phyloP scores from a whole-genome alignment of 768 basidiomycete species.

The Agrocybe pediades region DNA sequence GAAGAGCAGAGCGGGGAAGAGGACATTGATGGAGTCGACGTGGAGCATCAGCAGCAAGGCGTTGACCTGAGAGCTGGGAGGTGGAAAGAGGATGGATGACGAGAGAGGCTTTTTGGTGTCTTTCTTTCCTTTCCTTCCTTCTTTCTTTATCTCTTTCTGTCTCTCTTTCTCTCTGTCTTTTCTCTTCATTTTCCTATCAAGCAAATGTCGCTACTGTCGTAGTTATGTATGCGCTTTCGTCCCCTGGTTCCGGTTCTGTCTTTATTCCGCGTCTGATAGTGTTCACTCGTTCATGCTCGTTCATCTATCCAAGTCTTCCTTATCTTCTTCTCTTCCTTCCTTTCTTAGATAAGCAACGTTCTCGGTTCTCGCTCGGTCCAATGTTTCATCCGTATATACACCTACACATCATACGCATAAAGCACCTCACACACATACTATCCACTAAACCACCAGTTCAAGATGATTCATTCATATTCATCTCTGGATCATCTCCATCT shows the following conservation, averaged over 20 bases:
- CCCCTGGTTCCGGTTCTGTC: neutral
- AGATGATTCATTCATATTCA: too few species aligned
- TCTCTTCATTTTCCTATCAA: neutral
- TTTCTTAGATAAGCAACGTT: neutral
- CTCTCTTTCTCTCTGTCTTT: neutral
- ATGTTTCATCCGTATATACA: too few species aligned
- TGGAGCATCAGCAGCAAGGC: constrained; percentile 10
- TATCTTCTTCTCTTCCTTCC: neutral
- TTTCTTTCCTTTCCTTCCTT: neutral
- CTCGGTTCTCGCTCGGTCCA: too few species aligned
- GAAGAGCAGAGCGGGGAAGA: constrained; percentile 25
- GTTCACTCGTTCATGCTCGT: too few species aligned
- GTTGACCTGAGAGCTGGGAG: constrained; percentile 14
- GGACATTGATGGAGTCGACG: constrained; percentile 23
- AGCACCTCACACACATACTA: too few species aligned
- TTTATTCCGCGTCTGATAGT: too few species aligned
- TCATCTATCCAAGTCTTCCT: neutral
- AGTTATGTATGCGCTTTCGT: neutral
- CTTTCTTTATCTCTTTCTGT: neutral
- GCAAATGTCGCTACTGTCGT: too few species aligned
- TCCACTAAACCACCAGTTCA: too few species aligned
- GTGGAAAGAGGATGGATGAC: constrained; percentile 20
- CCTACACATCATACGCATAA: too few species aligned
- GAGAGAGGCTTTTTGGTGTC: neutral
- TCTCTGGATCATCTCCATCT: too few species aligned